Conservation (phyloP, 768 basidiomycete genomes). For the Macrolepiota dolichaula region DNA sequence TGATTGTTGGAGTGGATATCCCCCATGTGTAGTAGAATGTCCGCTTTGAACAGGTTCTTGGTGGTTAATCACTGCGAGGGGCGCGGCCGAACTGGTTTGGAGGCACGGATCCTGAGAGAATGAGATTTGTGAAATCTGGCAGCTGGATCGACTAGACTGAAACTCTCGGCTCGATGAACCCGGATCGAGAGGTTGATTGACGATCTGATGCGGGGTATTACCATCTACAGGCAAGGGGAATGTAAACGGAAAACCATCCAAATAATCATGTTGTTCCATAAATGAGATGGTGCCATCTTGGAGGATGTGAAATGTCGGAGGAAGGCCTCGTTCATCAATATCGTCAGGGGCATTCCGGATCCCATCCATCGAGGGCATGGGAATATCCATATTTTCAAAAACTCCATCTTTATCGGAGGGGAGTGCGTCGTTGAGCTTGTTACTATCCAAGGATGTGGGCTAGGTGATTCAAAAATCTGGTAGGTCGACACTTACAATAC, state of each 20-base stretch:
- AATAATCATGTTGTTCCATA: not conserved
- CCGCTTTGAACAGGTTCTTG: not conserved
- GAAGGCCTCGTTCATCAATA: not conserved
- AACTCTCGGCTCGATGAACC: not conserved
- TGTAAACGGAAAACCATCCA: no score
- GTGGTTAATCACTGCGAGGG: not conserved
- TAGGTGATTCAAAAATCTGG: not conserved
- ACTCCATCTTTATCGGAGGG: not conserved
- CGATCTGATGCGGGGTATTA: not conserved
- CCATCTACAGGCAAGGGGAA: not conserved
- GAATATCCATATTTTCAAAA: constrained; percentile 3
- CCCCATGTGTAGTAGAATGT: not conserved
- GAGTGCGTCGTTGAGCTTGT: constrained; percentile 5
- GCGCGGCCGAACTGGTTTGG: not conserved
- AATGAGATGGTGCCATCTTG: not conserved
- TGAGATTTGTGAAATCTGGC: not conserved
- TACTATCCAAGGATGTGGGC: not conserved
- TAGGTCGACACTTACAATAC: constrained; percentile 28
- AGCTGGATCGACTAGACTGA: not conserved
- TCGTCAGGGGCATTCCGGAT: not conserved
- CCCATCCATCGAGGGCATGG: constrained; percentile 1
- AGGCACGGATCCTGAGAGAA: not conserved
- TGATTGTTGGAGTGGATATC: not conserved
- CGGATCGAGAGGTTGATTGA: not conserved
- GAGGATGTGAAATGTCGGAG: not conserved